A percentile compares a stretch with the other conserved stretches of the same genome.
Evolutionary conservation across 176 grass and related monocot genomes (phyloP).

Genomic region (Carex littledalei): DNA sequence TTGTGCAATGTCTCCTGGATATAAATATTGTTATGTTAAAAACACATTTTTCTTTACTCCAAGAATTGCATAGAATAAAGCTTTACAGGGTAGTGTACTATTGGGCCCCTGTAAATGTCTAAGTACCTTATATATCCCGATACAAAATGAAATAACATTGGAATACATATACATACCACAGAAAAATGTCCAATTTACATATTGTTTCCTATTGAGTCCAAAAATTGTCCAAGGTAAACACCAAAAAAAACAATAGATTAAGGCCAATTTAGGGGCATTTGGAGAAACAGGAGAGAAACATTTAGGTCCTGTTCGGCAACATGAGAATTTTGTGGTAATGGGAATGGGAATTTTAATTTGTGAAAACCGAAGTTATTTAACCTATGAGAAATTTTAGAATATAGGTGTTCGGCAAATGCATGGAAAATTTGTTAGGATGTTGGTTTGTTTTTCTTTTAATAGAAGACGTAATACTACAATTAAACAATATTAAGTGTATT

Average conservation of each 20-base stretch:
- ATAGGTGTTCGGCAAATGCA: too few species aligned
- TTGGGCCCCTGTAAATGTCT: neutral
- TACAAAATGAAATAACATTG: neutral
- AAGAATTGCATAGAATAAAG: neutral
- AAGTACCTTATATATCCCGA: neutral
- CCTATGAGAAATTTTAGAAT: too few species aligned
- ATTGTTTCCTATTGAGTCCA: neutral
- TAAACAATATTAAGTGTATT: too few species aligned
- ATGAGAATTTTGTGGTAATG: too few species aligned
- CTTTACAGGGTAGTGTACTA: neutral
- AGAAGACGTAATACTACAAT: too few species aligned
- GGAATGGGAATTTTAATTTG: too few species aligned
- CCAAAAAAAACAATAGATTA: neutral
- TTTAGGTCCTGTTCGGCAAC: too few species aligned
- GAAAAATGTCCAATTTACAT: neutral
- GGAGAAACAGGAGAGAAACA: neutral
- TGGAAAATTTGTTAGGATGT: too few species aligned
- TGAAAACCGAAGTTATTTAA: too few species aligned
- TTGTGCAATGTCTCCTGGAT: constrained; percentile 88
- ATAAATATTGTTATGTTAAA: neutral
- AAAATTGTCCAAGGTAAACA: neutral
- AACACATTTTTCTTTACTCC: neutral
- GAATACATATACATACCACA: neutral
- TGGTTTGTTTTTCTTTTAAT: too few species aligned
- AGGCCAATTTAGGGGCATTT: neutral